These are phyloP conservation scores for Theobroma cacao DNA, from an alignment of 345 rosid species.

Conservation along the genomic window DNA sequence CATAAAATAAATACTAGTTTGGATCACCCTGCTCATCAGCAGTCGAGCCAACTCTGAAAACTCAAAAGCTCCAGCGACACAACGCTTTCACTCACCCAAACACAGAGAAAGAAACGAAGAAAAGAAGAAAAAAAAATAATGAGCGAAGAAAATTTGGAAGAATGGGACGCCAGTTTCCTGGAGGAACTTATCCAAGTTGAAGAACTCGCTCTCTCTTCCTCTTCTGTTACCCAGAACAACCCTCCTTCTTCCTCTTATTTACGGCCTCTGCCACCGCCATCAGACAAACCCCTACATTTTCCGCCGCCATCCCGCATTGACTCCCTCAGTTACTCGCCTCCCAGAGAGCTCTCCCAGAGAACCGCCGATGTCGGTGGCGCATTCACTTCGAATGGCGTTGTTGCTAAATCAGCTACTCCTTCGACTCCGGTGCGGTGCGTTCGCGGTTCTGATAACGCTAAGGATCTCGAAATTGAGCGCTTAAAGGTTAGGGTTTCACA, in stretches of 20 bases:
- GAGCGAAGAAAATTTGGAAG: constrained; percentile 43
- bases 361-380: constrained; percentile 11
- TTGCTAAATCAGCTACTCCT: constrained; percentile 24
- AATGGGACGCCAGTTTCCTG: constrained; percentile 61
- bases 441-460: constrained; percentile 17
- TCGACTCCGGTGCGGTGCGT: constrained; percentile 19
- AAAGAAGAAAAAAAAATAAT: neutral
- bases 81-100: neutral
- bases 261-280: constrained; percentile 2
- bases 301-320: constrained; percentile 9
- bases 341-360: constrained; percentile 72
- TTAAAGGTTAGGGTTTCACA: constrained; percentile 53
- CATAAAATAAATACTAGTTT: too few relatives aligned
- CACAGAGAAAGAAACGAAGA: neutral
- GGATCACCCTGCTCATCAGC: too few relatives aligned
- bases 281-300: constrained; percentile 10
- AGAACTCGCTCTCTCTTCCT: constrained; percentile 34
- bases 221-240: constrained; percentile 2
- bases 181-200: constrained; percentile 41
- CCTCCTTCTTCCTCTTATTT: constrained; percentile 12
- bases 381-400: neutral
- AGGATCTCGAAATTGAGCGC: constrained; percentile 57
- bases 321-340: constrained; percentile 61
- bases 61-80: neutral
- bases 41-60: neutral